phyloP scores from a whole-genome alignment of 2,329 filamentous ascomycete genomes.

The Neofusicoccum sp. region DNA sequence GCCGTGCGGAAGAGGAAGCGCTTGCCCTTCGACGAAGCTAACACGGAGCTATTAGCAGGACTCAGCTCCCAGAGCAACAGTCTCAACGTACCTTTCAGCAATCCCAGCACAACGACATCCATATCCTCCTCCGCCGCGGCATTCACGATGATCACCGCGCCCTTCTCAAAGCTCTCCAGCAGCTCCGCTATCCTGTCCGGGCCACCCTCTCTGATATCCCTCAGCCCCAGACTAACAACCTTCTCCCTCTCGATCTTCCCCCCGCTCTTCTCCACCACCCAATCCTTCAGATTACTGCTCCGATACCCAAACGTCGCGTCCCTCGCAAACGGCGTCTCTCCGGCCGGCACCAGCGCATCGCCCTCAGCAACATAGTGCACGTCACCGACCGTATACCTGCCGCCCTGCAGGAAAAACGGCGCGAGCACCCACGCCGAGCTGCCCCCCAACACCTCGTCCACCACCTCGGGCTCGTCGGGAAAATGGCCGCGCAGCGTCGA shows the following conservation, averaged over 20 bases:
- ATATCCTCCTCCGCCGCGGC: slow-evolving; percentile 58
- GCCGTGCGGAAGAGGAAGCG: slow-evolving; percentile 51
- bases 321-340: slow-evolving; percentile 58
- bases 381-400: slow-evolving; percentile 59
- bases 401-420: slow-evolving; percentile 63
- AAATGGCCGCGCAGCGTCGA: slow-evolving; percentile 62
- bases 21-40: slow-evolving; percentile 35
- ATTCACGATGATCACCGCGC: slow-evolving; percentile 55
- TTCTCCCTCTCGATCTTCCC: slow-evolving; percentile 44
- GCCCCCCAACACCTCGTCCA: slow-evolving; percentile 52
- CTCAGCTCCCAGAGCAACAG: background rate
- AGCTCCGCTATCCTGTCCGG: slow-evolving; percentile 46
- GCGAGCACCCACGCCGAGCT: slow-evolving; percentile 56
- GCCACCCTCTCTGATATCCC: slow-evolving; percentile 53
- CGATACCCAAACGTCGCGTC: slow-evolving; percentile 62
- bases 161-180: slow-evolving; percentile 41
- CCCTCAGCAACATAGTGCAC: slow-evolving; percentile 62
- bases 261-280: slow-evolving; percentile 57
- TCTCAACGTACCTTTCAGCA: slow-evolving; percentile 37
- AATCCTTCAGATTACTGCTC: slow-evolving; percentile 56
- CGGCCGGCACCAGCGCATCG: slow-evolving; percentile 53
- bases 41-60: background rate
- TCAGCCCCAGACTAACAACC: slow-evolving; percentile 49
- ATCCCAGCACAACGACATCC: slow-evolving; percentile 56
- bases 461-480: slow-evolving; percentile 57